Evolutionary conservation across 805 yeast species (phyloP), one percentile per base, ranked within the genome.

Genomic region (Teunomyces pallodes): DNA sequence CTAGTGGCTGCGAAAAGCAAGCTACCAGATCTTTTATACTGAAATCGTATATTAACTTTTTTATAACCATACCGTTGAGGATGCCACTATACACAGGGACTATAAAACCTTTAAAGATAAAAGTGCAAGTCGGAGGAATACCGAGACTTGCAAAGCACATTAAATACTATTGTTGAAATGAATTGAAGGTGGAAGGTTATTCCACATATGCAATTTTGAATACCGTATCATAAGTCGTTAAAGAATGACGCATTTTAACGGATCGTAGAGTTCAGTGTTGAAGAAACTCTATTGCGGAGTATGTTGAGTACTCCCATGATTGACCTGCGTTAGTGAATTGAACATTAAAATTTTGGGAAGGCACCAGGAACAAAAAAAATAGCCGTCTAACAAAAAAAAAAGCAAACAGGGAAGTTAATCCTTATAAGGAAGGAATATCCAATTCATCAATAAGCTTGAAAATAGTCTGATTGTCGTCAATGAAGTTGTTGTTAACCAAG

Each of bases 401-500:
- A 36, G 10, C 43, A 29, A 28, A 41, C 24, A 29, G 27, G 17
- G 8, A 12, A 1, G 12, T 14, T 42, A 4, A 10, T 14, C 26
- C 14, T 32, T 24, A 33, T 35, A 43, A 35, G 12, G 26, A 20
- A 31, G 26, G 41, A 20, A 35, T 45, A 32, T 49, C 46, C 39
- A 67, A 54, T 27, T 63, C 73, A 36, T 75, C 65, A 54, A 86
- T 77, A 50, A 85, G 66, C 9, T 67, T 56, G 64, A 83, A 84
- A 53, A 86, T 83, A 50, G 79, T 76, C 41, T 77, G 75, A 54
- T 81, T 77, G 45, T 81, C 79, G 50, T 69, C 72, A 46, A 73
- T 65, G 54, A 70, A 92, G 61, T 91, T 90, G 65, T 92, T 92
- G 70, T 91, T 95, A 49, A 92, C 97, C 59, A 92, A 80, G 67